Evolutionary conservation across 169 alveolate genomes (phyloP), one percentile per base, ranked within the genome.

Genomic region (Ichthyophthirius multifiliis): DNA sequence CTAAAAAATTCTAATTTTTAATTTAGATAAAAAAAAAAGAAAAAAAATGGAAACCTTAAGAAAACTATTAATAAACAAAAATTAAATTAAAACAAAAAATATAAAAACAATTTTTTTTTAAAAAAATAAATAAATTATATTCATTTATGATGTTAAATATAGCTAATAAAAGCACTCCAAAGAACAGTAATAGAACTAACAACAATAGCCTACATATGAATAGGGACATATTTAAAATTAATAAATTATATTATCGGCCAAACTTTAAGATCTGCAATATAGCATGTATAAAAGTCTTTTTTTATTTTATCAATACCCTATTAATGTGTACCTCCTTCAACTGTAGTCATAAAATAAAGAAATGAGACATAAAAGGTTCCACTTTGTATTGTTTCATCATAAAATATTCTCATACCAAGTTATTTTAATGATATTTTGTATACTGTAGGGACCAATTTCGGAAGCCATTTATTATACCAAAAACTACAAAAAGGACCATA

Each of bases 281-380:
- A 74, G 27, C 46, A 30, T 43, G 46, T 43, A 12, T 20, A 74
- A 31, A 74, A 74, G 32, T 74, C 82, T 45, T 44, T 74, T 20
- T 74, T 74, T 15, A 74, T 44, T 35, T 74, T 74, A 16, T 34
- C 82, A 13, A 27, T 9, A 23, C 65, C 82, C 23, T 74, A 44
- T 30, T 43, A 23, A 74, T 74, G 82, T n/a, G 67, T 30, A 44
- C 82, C 82, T 45, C 82, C 82, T 74, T 74, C 82, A n/a, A 74
- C 23, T 30, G 45, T 41, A 1, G 82, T 74, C 41, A 43, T 27
- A 18, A 47, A 43, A 45, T 74, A 74, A 44, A 74, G 45, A 45
- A 74, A 74, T 6, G 47, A 23, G 31, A 74, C 20, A 20, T 74
- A 74, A 46, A 39, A 74, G 27, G 45, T 44, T 0, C 74, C 55